Evolutionary conservation across 2,329 filamentous ascomycete species (phyloP), one percentile per base, ranked within the genome.

Genomic region (Phialocephala subalpina): DNA sequence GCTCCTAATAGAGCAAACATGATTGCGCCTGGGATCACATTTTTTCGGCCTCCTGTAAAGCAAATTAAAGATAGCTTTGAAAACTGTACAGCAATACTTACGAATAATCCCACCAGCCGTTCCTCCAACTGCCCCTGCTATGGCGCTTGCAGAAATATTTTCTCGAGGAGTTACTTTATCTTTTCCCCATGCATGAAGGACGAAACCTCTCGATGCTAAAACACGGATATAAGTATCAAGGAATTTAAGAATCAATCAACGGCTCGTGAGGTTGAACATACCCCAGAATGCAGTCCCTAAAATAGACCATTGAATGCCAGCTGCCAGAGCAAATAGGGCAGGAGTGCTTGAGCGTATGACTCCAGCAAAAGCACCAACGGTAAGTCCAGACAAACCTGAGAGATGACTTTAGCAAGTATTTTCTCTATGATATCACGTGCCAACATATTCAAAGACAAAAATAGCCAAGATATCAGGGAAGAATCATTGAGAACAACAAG

Each of bases 281-380:
- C 91, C 90, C 84, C 90, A 95, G 76, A 90, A 97, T 18, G 87
- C 91, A 56, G 86, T 87, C 40, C 93, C 93, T 45, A 97, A 84
- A 49, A 87, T 84, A 78, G 93, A 93, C 87, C 92, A 97, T 80
- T 97, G 93, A 47, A 92, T 82, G 20, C 92, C 91, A 25, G 90
- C 89, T 42, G 90, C 85, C 14, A 90, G 72, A 0, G 92, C 90
- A 79, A 93, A 95, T 7, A 95, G 79, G 2, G 88, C 84, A 3
- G 92, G 90, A 16, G 86, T 87, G 25, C 82, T 84, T 20, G 90
- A 90, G 65, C 88, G 86, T 57, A 94, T 78, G 56, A 97, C 90
- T 33, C 93, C 94, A 40, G 86, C 85, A 58, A 90, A 86, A 60
- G 91, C 89, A 40, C 91, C 91, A 60, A 87, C 82, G 35, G 92